phyloP scores from a whole-genome alignment of 2,329 filamentous ascomycete genomes.

The Metarhizium sp. region DNA sequence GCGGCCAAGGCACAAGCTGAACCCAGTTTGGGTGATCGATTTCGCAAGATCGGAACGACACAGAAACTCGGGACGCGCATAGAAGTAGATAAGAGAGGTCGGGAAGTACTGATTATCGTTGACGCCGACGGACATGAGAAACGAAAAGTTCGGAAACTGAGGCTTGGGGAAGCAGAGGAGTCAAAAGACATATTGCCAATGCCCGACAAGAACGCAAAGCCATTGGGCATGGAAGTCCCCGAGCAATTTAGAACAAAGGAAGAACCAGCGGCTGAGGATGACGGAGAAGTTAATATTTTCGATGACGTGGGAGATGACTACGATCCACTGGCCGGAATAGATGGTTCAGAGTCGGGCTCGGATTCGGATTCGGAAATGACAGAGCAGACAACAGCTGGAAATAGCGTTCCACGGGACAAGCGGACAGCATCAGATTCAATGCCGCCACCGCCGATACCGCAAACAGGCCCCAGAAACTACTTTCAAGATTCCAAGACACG shows the following conservation, averaged over 20 bases:
- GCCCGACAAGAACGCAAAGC: conserved; percentile 45
- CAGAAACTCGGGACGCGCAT: conserved; percentile 46
- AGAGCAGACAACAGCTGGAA: background rate
- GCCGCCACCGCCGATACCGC: conserved; percentile 37
- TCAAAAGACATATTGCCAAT: conserved; percentile 35
- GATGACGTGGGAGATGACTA: conserved; percentile 58
- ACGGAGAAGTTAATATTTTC: conserved; percentile 55
- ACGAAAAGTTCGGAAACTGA: conserved; percentile 50
- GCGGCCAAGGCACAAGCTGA: conserved; percentile 47
- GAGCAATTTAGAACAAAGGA: conserved; percentile 44
- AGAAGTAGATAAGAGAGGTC: conserved; percentile 50
- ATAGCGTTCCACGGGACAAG: conserved; percentile 7
- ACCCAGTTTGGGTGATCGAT: conserved; percentile 46
- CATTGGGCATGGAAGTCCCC: conserved; percentile 57
- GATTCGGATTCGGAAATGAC: conserved; percentile 29
- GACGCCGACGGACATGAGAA: conserved; percentile 60
- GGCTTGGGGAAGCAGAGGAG: conserved; percentile 26
- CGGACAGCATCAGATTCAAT: conserved; percentile 21
- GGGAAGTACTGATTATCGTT: conserved; percentile 55
- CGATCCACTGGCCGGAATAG: conserved; percentile 54
- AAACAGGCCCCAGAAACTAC: conserved; percentile 43
- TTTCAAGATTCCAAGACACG: conserved; percentile 50
- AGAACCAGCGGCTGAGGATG: conserved; percentile 30
- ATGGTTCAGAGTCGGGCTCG: conserved; percentile 32
- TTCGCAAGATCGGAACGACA: conserved; percentile 54